Base-by-base conservation (phyloP, 108 stramenopile genomes). In the Nitzschia sp. region DNA sequence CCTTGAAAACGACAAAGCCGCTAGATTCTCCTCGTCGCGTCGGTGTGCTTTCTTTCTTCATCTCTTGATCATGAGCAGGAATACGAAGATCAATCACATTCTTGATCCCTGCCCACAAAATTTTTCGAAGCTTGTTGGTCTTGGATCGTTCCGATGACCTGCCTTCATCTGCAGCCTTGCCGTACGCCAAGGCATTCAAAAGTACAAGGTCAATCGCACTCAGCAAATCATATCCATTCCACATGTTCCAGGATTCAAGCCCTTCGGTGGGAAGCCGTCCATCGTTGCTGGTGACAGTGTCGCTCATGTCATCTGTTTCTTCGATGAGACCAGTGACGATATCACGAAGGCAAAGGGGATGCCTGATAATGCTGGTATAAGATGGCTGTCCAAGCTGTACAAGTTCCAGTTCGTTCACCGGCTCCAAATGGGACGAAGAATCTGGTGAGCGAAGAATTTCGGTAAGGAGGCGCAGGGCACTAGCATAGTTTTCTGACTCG, bases 161-260 rank as follows among this genome's bases (percentile, higher is more conserved):
- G 24, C 83, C 81, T 17, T 64, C 72, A 54, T 70, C 62, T 4
- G 31, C 56, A 19, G 56, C 68, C 58, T 74, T 77, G 45, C 76
- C 82, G 53, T 88, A 88, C 1, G 85, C 87, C 51, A 91, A 45
- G 1, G 84, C 63, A 58, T 88, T 91, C 70, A 91, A 67, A 30
- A 91, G 55, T 3, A 91, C 86, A 27, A 91, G 62, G 68, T 91
- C 89, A 27, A 88, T 82, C 2, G 90, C 86, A 66, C 88, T 78
- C 26, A 91, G 55, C 6, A 91, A 72, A 21, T 86, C 73, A 5
- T 53, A 59, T 46, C 90, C 87, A 31, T 77, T 71, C 85, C 83
- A 86, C 83, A 88, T 83, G 31, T 91, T 91, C 84, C 85, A 91
- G 8, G 61, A 33, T 15, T 56, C 34, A 15, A 84, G 66, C 13